Percentiles rank a stretch among this genome's conserved stretches.
Evolutionary conservation across 805 yeast species (phyloP).

Genomic region (Barnettozyma sp.): DNA sequence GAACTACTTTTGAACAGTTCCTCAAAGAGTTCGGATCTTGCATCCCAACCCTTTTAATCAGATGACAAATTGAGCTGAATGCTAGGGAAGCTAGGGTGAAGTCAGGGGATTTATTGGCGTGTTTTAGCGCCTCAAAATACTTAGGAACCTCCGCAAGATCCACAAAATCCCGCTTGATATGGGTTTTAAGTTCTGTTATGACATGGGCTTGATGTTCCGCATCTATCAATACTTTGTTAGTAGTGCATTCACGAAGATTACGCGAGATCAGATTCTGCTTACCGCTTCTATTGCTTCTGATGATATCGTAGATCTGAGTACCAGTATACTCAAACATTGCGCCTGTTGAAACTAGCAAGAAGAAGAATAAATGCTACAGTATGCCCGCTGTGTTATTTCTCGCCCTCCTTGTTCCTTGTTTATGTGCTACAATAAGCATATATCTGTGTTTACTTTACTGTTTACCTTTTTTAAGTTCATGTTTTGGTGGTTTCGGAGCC

Average conservation of each 20-base stretch:
- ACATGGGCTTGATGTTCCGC: slow-evolving; percentile 14
- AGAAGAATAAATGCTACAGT: too few relatives aligned
- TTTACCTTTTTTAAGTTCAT: too few relatives aligned
- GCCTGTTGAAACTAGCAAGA: too few relatives aligned
- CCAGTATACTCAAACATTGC: slow-evolving; percentile 19
- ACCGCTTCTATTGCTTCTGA: slow-evolving; percentile 12
- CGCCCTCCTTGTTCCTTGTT: too few relatives aligned
- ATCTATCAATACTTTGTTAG: slow-evolving; percentile 12
- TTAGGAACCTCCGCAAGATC: slow-evolving; percentile 42
- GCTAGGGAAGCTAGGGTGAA: slow-evolving; percentile 34
- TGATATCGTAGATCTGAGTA: slow-evolving; percentile 10
- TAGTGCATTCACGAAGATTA: neutral
- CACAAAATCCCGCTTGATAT: slow-evolving; percentile 49
- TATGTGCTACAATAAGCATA: too few relatives aligned
- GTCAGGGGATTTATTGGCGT: slow-evolving; percentile 37
- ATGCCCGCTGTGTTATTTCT: too few relatives aligned
- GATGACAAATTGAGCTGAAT: slow-evolving; percentile 47
- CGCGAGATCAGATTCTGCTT: slow-evolving; percentile 6
- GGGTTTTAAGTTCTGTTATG: slow-evolving; percentile 38
- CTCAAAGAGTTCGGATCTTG: slow-evolving; percentile 43
- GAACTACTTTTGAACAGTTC: slow-evolving; percentile 35
- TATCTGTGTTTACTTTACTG: too few relatives aligned
- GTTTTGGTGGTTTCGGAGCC: too few relatives aligned
- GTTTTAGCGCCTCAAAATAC: slow-evolving; percentile 43
- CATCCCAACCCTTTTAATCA: slow-evolving; percentile 50